Evolutionary conservation across 176 grass and related monocot genomes (phyloP).

Genomic region (bread wheat (Triticum aestivum)): IWGSC_CS_RefSeq_v2.1 NC_057808.1:475827973-475828472

Average conservation of each 20-base stretch:
- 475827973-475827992: background rate
- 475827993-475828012: background rate
- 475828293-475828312: constrained; percentile 53
- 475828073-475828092: background rate
- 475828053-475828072: background rate
- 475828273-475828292: constrained; percentile 60
- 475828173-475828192: constrained; percentile 88
- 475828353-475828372: background rate
- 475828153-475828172: constrained; percentile 61
- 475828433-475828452: constrained; percentile 37
- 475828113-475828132: background rate
- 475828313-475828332: constrained; percentile 4
- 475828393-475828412: background rate
- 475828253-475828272: constrained; percentile 57
- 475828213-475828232: constrained; percentile 69
- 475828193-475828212: constrained; percentile 81
- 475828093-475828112: background rate
- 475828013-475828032: background rate
- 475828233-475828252: constrained; percentile 72
- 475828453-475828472: constrained; percentile 37
- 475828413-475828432: constrained; percentile 24
- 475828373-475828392: background rate
- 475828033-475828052: background rate
- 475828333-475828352: constrained; percentile 28
- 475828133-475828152: background rate